A percentile compares a stretch with the other conserved stretches of the same genome.
These are phyloP conservation scores for Neocatenulostroma microsporum DNA, from an alignment of 2,329 filamentous ascomycete genomes.

Conservation along the genomic window DNA sequence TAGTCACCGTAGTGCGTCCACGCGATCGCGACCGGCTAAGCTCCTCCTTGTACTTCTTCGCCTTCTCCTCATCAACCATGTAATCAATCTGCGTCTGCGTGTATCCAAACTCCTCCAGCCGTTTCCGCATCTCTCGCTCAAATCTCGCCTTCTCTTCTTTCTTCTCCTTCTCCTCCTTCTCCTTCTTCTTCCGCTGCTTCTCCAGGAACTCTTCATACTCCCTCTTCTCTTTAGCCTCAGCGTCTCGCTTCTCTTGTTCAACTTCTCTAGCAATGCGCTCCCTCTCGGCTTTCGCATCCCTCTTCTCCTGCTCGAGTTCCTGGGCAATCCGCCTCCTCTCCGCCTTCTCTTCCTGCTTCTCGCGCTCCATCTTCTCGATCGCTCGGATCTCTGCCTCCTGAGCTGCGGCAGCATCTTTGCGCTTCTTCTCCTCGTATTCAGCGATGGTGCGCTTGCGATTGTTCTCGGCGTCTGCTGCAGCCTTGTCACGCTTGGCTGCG, in stretches of 20 bases:
- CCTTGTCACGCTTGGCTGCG: constrained; percentile 22
- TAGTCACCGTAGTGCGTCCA: neutral
- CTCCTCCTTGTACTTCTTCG: constrained; percentile 28
- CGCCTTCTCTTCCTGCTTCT: constrained; percentile 34
- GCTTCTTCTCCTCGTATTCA: constrained; percentile 23
- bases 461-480: constrained; percentile 26
- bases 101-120: constrained; percentile 38
- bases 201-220: constrained; percentile 32
- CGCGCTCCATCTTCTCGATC: constrained; percentile 31
- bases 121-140: constrained; percentile 40
- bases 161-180: constrained; percentile 31
- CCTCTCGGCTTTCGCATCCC: constrained; percentile 34
- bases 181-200: constrained; percentile 36
- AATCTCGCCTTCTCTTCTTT: constrained; percentile 23
- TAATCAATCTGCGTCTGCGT: constrained; percentile 42
- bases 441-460: constrained; percentile 20
- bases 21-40: constrained; percentile 3
- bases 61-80: constrained; percentile 41
- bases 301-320: constrained; percentile 32
- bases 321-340: constrained; percentile 35
- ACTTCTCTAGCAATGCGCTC: constrained; percentile 23
- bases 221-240: constrained; percentile 36
- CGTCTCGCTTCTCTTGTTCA: constrained; percentile 31
- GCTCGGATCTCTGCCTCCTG: constrained; percentile 35
- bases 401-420: constrained; percentile 31